Evolutionary conservation across 1,284 basidiomycete genomes (phyloP), one percentile per base, ranked within the genome.

Genomic region (Ustilago loliicola): DNA sequence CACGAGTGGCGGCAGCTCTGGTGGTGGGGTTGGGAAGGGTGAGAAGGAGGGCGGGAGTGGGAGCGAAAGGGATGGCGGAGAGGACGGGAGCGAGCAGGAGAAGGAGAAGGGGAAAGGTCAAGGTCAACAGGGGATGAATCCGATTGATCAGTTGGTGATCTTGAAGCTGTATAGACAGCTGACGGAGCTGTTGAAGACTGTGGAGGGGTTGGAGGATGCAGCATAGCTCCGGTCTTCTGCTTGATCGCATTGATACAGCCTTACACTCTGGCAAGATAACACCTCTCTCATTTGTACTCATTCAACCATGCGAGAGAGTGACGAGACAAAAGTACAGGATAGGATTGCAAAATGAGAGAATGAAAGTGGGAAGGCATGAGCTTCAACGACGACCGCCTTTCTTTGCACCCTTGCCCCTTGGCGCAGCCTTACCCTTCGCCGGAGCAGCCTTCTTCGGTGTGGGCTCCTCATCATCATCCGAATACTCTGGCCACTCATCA

Each of bases 141-240:
- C 83, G 2, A 77, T 85, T 40, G 84, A 85, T 61, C 83, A 84
- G 50, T 57, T 85, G 13, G 83, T 85, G 1, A 84, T 85, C 19
- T 45, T 73, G 5, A 85, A 85, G 55, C 52, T 85, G 23, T 81
- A 85, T 52, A 36, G 54, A 4, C 84, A 85, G 59, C 55, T 85
- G 7, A 74, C 77, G 21, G 84, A 85, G 58, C 58, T 85, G 5
- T 61, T 85, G 1, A 70, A 73, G 45, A 84, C 84, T 7, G 75
- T 85, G 1, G 81, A 85, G 60, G 77, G 66, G n/a, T 63, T 84
- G 27, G 81, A 82, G 65, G 64, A 75, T 17, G 72, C 67, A 8
- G 70, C 68, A 11, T 69, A 15, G 13, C 15, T 23, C 25, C 11
- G 19, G 10, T 15, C 42, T 45, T 21, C 11, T n/a, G 11, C 2